Evolutionary conservation across 2,329 filamentous ascomycete species (phyloP), one percentile per base, ranked within the genome.

Genomic region (Lecanicillium sp.): DNA sequence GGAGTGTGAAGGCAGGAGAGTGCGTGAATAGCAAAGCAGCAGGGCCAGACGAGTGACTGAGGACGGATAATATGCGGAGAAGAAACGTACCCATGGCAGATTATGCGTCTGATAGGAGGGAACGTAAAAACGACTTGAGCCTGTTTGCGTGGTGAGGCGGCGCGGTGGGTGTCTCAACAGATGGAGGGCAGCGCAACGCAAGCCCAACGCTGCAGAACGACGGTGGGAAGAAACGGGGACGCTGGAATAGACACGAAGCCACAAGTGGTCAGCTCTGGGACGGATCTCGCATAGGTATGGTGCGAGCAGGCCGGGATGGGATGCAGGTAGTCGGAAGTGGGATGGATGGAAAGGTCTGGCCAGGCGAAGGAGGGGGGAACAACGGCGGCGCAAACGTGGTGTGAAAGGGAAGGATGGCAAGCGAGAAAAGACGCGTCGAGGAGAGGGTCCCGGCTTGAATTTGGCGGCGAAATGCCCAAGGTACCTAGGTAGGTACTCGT

Each of bases 291-390:
- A 54, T 57, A 49, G 50, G 22, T 25, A 25, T 25, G 22, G 22
- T n/a, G 22, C 11, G 55, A 46, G 50, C 51, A 54, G 55, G 51
- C 43, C 36, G 29, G 31, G 30, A 14, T 17, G 46, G 44, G 47
- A 49, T 54, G 50, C 52, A 57, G 50, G 51, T 53, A 36, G 48
- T 52, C 47, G 47, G 49, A 49, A 49, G 48, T 37, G 40, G 46
- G 40, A 29, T n/a, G 33, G 18, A 22, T 19, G 2, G 32, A 34
- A 12, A 14, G 32, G 18, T 19, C 11, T 25, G 22, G 22, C 22
- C 22, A 25, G 36, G 35, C 34, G 34, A 25, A 27, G 36, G 25
- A 38, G 36, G 39, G 42, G 40, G 49, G 40, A 41, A 46, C 39
- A 46, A 43, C 29, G 45, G 46, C 40, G 48, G 22, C 22, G 22